Base-by-base conservation (phyloP, 2,329 filamentous ascomycete genomes). In the Cryphonectria parasitica region DNA sequence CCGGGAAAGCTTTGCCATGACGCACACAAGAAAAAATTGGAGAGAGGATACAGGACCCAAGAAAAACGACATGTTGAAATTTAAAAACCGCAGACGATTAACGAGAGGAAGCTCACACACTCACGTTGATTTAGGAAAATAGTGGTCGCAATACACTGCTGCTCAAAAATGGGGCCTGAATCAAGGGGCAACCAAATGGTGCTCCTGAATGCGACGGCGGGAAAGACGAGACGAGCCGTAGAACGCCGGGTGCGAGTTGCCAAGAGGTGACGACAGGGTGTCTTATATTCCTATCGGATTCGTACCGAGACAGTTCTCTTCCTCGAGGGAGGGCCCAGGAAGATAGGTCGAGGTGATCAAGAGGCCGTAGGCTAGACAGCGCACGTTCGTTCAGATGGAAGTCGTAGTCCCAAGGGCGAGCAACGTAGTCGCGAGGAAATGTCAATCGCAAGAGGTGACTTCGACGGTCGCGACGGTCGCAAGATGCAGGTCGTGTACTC, bases 1-100 rank as follows among this genome's bases (percentile, higher is more conserved):
- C 69, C 71, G 58, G 70, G 66, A 64, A 69, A 70, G 68, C 60
- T 71, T 66, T 66, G 63, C 34, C 62, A 72, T 69, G 71, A 69
- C 71, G 68, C 68, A 69, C 68, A 39, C 68, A 67, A 10, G 56
- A 60, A 64, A 45, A 60, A 49, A 67, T 13, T 19, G 58, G 58
- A 63, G 58, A 60, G 64, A 63, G 34, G 36, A 17, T 15, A 39
- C 45, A 71, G 54, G 43, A 45, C 64, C 34, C 19, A 39, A 17
- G 15, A 19, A 54, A 13, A 54, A 68, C 39, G 11, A 62, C n/a
- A 34, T 64, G 45, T 25, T 19, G 62, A 58, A 41, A 34, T 4
- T 34, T 34, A n/a, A 64, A 61, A 56, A 41, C 17, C 25, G 34
- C 22, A 34, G 13, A n/a, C 39, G 64, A 19, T 34, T 17, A 8